Conservation (phyloP, 164 flowering plant genomes). For the Tinospora cordifolia region DNA sequence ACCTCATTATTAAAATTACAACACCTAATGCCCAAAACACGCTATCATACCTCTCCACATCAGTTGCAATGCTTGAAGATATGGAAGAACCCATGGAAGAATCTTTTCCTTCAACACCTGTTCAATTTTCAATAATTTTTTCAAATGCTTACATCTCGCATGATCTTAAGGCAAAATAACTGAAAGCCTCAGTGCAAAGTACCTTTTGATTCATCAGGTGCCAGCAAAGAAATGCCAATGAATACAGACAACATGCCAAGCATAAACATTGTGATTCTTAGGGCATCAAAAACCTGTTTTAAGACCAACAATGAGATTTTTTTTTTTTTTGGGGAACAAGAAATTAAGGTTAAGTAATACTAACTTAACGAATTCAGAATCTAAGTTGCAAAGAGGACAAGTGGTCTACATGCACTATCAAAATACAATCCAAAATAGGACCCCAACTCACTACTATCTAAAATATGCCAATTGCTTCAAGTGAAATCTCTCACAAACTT, state of each 20-base stretch:
- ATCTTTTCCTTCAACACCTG: conserved; percentile 72
- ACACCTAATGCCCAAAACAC: neutral
- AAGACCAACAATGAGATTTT: conserved; percentile 2
- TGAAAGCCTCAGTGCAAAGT: conserved; percentile 11
- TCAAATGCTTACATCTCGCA: neutral
- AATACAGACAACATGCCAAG: conserved; percentile 84
- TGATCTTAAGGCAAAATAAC: conserved; percentile 1
- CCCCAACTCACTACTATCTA: too few species aligned
- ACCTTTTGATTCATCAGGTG: conserved; percentile 94
- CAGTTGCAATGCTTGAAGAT: conserved; percentile 36
- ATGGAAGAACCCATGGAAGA: conserved; percentile 35
- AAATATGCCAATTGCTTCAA: too few species aligned
- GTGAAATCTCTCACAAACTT: too few species aligned
- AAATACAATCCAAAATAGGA: too few species aligned
- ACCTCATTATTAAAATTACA: too few species aligned
- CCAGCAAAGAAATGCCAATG: conserved; percentile 85
- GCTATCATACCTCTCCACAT: conserved; percentile 49
- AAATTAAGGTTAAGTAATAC: too few species aligned
- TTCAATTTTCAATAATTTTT: conserved; percentile 8
- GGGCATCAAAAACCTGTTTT: conserved; percentile 71
- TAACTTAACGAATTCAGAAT: too few species aligned
- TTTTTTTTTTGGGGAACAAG: too few species aligned
- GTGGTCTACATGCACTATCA: too few species aligned
- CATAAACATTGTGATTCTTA: conserved; percentile 82
- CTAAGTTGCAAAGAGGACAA: too few species aligned